Conservation (phyloP, 768 basidiomycete genomes). For the Gyrodon lividus region DNA sequence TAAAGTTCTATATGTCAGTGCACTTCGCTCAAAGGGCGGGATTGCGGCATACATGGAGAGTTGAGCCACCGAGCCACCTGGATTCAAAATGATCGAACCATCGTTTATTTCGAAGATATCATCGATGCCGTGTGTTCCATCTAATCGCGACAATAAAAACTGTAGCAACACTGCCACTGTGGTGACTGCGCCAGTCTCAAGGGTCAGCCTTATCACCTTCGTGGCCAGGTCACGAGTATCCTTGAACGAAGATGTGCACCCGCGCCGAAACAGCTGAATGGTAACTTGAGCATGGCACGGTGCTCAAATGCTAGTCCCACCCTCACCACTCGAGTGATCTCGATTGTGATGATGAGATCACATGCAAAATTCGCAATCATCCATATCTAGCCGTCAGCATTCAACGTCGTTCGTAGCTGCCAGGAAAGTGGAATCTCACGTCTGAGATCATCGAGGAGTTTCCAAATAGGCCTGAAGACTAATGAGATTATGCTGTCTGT, state of each 20-base stretch:
- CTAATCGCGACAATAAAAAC: background rate
- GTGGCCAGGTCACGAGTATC: background rate
- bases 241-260: background rate
- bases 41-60: too few relatives aligned
- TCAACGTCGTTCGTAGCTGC: too few relatives aligned
- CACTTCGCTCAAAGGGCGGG: too few relatives aligned
- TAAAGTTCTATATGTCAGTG: background rate
- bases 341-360: background rate
- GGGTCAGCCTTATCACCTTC: background rate
- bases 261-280: background rate
- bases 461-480: background rate
- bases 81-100: background rate
- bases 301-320: too few relatives aligned
- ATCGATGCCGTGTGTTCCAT: background rate
- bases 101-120: too few relatives aligned
- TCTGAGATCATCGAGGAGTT: background rate
- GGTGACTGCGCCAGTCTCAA: slow-evolving; percentile 3
- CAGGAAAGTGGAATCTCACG: too few relatives aligned
- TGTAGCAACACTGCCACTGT: background rate
- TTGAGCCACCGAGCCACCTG: background rate
- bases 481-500: too few relatives aligned
- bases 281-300: background rate
- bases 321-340: background rate
- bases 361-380: background rate
- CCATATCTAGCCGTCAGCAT: too few relatives aligned